Conservation (phyloP, 129 eudicot genomes). For the carrot (Daucus carota) region DNA sequence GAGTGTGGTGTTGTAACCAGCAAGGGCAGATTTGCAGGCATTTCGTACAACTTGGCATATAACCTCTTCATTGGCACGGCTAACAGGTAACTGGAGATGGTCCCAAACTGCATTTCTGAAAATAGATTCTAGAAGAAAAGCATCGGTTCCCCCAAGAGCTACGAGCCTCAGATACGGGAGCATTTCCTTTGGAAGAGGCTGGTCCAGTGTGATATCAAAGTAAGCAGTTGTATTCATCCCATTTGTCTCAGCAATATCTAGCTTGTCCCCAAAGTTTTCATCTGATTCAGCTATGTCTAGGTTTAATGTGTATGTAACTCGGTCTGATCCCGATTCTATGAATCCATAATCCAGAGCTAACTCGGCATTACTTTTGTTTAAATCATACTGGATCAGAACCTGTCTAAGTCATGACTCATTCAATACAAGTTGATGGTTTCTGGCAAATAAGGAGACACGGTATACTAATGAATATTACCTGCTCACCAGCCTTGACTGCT, state of each 20-base stretch:
- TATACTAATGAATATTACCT: constrained; percentile 36
- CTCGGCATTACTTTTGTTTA: constrained; percentile 89
- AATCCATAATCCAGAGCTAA: constrained; percentile 94
- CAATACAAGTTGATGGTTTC: not conserved
- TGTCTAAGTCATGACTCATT: constrained; percentile 22
- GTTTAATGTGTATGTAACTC: constrained; percentile 76
- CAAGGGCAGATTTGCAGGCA: constrained; percentile 80
- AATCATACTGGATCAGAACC: constrained; percentile 84
- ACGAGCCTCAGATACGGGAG: constrained; percentile 75
- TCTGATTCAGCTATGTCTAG: constrained; percentile 82
- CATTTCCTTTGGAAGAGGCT: constrained; percentile 67
- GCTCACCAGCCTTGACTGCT: constrained; percentile 88
- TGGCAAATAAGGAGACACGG: not conserved
- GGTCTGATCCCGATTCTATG: constrained; percentile 54
- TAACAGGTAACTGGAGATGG: constrained; percentile 71
- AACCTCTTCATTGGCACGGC: constrained; percentile 81
- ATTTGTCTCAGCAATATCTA: constrained; percentile 81
- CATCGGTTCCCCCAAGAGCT: constrained; percentile 87
- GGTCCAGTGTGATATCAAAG: constrained; percentile 75
- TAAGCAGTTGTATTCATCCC: constrained; percentile 61
- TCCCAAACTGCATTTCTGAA: constrained; percentile 81
- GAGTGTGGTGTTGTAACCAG: constrained; percentile 71
- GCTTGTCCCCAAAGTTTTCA: constrained; percentile 66
- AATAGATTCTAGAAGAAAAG: constrained; percentile 79
- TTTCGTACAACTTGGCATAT: constrained; percentile 70